Conservation (phyloP, 345 rosid species). For the Anacardium occidentale region DNA sequence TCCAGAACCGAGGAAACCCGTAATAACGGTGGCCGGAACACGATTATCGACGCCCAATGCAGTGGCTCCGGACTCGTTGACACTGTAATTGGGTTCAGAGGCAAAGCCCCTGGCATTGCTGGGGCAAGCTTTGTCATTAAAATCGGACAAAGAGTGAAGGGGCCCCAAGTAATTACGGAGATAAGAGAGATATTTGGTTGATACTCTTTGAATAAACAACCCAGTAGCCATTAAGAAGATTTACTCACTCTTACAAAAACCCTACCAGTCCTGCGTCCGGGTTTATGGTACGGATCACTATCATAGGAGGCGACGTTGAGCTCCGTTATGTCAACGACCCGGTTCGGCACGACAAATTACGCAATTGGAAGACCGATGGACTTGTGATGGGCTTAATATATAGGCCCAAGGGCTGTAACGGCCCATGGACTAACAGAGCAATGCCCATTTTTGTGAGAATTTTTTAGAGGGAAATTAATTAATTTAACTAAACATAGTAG, state of each 20-base stretch:
- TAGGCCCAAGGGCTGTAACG: too few species aligned
- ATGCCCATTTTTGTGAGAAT: too few species aligned
- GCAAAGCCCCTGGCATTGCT: background rate
- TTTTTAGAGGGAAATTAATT: too few species aligned
- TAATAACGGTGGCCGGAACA: slow-evolving; percentile 66
- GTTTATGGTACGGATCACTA: background rate
- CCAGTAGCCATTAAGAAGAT: background rate
- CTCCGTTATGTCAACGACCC: too few species aligned
- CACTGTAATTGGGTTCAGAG: background rate
- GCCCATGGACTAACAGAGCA: too few species aligned
- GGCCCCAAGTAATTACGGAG: background rate
- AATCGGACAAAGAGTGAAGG: background rate
- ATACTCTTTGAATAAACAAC: background rate
- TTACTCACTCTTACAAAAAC: background rate
- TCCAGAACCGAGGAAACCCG: slow-evolving; percentile 82
- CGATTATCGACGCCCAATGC: slow-evolving; percentile 31
- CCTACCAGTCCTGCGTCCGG: background rate
- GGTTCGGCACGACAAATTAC: too few species aligned
- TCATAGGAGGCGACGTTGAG: too few species aligned
- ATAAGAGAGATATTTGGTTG: background rate
- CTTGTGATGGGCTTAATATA: too few species aligned
- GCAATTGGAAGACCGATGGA: too few species aligned
- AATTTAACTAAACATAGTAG: too few species aligned
- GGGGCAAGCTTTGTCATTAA: too few species aligned
- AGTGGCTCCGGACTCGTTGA: background rate